phyloP scores from a whole-genome alignment of 164 flowering plant genomes.

The Magnolia officinalis region DNA sequence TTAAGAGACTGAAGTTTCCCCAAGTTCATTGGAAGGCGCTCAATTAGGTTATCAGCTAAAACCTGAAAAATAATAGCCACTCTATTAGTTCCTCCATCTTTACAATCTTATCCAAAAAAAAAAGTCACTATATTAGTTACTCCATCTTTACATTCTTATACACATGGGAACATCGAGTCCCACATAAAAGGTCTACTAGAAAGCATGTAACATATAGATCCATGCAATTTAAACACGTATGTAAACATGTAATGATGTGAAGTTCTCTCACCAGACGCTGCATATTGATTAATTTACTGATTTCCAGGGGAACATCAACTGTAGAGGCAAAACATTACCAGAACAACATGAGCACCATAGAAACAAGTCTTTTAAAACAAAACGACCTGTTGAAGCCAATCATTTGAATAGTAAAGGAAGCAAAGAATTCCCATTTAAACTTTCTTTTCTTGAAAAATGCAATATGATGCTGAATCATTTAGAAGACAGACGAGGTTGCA shows the following conservation, averaged over 20 bases:
- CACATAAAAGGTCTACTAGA: neutral
- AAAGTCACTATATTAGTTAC: neutral
- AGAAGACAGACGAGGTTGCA: neutral
- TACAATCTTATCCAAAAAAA: neutral
- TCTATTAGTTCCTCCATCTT: slow-evolving; percentile 6
- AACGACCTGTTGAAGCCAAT: neutral
- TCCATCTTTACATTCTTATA: neutral
- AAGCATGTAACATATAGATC: neutral
- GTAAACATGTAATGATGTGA: neutral
- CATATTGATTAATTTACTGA: slow-evolving; percentile 73
- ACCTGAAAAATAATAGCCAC: slow-evolving; percentile 41
- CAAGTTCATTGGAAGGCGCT: slow-evolving; percentile 69
- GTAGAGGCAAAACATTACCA: slow-evolving; percentile 25
- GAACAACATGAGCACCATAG: neutral
- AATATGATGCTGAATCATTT: neutral
- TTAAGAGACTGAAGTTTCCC: slow-evolving; percentile 87
- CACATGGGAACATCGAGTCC: neutral
- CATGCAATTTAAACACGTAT: neutral
- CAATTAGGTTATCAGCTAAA: slow-evolving; percentile 67
- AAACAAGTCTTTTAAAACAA: neutral
- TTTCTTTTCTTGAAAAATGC: neutral
- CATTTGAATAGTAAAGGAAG: neutral
- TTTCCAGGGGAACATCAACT: slow-evolving; percentile 87
- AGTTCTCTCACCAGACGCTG: slow-evolving; percentile 77
- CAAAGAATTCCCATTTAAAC: neutral